These are phyloP conservation scores for Pichia gijzeniarum DNA, from an alignment of 805 yeast species.

Conservation along the genomic window DNA sequence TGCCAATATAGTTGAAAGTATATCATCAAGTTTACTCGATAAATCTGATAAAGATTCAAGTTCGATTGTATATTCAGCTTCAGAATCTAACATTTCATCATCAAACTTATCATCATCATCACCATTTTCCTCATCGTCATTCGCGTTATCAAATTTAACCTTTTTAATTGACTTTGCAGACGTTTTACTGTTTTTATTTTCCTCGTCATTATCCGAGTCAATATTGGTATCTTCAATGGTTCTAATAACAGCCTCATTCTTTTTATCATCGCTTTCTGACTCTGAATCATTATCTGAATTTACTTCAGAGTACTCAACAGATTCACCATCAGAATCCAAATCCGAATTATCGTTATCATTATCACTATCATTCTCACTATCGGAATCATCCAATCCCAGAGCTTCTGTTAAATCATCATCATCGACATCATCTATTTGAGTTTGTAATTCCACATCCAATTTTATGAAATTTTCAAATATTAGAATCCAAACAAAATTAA, in stretches of 20 bases:
- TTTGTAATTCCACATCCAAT: constrained; percentile 87
- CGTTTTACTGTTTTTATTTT: constrained; percentile 30
- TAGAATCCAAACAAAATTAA: constrained; percentile 70
- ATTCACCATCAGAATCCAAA: constrained; percentile 28
- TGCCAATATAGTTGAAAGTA: constrained; percentile 52
- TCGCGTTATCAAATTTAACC: constrained; percentile 30
- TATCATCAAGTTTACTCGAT: constrained; percentile 64
- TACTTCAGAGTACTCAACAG: constrained; percentile 40
- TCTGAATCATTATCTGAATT: constrained; percentile 26
- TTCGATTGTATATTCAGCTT: constrained; percentile 42
- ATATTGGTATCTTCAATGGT: background rate
- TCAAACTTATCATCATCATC: constrained; percentile 31
- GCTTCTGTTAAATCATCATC: constrained; percentile 58
- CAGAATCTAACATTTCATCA: constrained; percentile 32
- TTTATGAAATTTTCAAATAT: constrained; percentile 75
- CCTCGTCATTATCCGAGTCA: constrained; percentile 25
- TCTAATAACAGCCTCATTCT: background rate
- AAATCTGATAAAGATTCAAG: constrained; percentile 45
- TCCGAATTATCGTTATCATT: constrained; percentile 31
- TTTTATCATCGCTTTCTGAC: background rate
- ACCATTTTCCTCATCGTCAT: constrained; percentile 13
- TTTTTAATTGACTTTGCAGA: constrained; percentile 18
- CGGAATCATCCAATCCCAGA: constrained; percentile 28
- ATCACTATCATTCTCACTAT: constrained; percentile 25
- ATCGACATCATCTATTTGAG: constrained; percentile 78